A percentile compares a stretch with the other conserved stretches of the same genome.
Conservation (phyloP, 257 asterid species). For the Nicotiana obtusifolia region DNA sequence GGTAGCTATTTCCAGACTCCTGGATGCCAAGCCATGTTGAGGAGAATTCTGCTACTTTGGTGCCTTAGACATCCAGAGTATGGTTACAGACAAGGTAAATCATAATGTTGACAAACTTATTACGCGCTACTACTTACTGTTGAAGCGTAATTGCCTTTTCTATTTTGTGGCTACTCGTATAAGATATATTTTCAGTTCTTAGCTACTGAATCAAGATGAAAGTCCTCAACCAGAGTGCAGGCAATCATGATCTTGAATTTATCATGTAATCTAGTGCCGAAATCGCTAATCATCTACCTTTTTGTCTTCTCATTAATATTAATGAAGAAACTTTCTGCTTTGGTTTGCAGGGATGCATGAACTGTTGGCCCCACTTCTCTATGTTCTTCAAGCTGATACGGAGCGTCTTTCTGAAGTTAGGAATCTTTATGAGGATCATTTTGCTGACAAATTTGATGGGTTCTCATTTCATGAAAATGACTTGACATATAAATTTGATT, state of each 20-base stretch:
- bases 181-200: not conserved
- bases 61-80: conserved; percentile 76
- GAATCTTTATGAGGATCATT: conserved; percentile 57
- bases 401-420: conserved; percentile 72
- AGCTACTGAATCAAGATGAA: not conserved
- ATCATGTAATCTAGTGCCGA: not conserved
- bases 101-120: conserved; percentile 1
- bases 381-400: conserved; percentile 73
- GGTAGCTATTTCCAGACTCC: conserved; percentile 91
- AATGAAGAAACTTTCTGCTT: conserved; percentile 16
- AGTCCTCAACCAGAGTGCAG: not conserved
- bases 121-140: not conserved
- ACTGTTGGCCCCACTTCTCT: conserved; percentile 76
- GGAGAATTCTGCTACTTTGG: conserved; percentile 87
- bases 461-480: conserved; percentile 71
- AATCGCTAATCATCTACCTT: not conserved
- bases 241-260: conserved; percentile 2
- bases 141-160: not conserved
- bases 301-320: conserved; percentile 7
- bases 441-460: conserved; percentile 74
- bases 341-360: conserved; percentile 82
- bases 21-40: conserved; percentile 82
- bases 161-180: not conserved
- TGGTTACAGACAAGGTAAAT: conserved; percentile 88
- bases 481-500: conserved; percentile 62